Conservation (phyloP, 257 asterid species). For the Gentiana straminea region DNA sequence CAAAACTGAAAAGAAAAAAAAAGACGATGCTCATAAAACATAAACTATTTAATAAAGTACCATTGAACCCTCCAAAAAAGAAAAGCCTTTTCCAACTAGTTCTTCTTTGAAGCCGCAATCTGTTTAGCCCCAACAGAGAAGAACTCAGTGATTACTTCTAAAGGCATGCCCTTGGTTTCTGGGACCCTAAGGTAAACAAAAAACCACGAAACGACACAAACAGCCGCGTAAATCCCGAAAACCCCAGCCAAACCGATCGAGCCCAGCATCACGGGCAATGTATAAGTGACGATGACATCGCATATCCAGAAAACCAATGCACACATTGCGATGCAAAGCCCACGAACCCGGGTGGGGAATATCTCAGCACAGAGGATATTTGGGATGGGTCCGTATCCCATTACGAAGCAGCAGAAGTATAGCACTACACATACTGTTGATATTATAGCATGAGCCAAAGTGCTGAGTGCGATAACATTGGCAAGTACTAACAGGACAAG, state of each 20-base stretch:
- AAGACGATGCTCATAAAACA: not conserved
- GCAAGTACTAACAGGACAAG: conserved; percentile 60
- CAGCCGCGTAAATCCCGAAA: conserved; percentile 59
- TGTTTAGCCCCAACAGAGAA: conserved; percentile 74
- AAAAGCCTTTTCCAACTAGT: conserved; percentile 13
- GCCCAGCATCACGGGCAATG: conserved; percentile 68
- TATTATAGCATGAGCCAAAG: conserved; percentile 50
- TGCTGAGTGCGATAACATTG: conserved; percentile 46
- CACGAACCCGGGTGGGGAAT: conserved; percentile 83
- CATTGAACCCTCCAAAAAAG: not conserved
- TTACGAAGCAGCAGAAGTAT: conserved; percentile 79
- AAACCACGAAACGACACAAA: conserved; percentile 54
- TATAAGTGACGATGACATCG: conserved; percentile 73
- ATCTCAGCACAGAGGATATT: conserved; percentile 84
- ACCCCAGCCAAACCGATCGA: conserved; percentile 77
- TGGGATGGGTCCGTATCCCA: conserved; percentile 89
- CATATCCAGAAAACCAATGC: conserved; percentile 86
- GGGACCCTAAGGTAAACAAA: conserved; percentile 74
- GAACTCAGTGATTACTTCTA: conserved; percentile 78
- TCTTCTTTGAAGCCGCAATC: conserved; percentile 23
- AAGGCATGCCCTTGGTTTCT: conserved; percentile 83
- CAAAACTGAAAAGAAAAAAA: too few relatives aligned
- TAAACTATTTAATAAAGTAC: not conserved
- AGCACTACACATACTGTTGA: conserved; percentile 70
- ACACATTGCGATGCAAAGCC: conserved; percentile 85